A percentile compares a stretch with the other conserved stretches of the same genome.
phyloP scores from a whole-genome alignment of 768 basidiomycete species.

The Termitomyces titanicus region DNA sequence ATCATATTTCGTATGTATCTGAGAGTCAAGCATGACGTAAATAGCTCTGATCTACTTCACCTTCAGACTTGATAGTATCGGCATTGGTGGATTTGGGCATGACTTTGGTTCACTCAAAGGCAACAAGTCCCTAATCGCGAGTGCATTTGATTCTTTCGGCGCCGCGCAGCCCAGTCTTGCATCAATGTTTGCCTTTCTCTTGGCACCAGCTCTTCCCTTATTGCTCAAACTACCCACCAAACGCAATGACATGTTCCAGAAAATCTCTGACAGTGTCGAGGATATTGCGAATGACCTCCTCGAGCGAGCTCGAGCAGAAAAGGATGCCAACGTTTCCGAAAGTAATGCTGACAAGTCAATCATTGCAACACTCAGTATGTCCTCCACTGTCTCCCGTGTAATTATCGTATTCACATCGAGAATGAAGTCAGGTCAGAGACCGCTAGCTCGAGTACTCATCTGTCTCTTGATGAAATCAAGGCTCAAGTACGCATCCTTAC shows the following conservation, averaged over 20 bases:
- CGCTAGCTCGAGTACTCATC: constrained; percentile 16
- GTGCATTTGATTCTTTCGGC: constrained; percentile 27
- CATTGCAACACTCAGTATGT: constrained; percentile 21
- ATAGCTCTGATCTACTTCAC: neutral
- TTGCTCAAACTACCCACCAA: constrained; percentile 23
- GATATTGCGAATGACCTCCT: constrained; percentile 28
- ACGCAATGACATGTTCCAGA: constrained; percentile 17
- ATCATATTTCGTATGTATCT: constrained; percentile 34
- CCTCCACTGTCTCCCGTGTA: neutral
- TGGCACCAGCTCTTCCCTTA: constrained; percentile 24
- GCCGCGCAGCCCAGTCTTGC: constrained; percentile 13
- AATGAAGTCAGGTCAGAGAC: constrained; percentile 32
- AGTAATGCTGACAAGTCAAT: constrained; percentile 18
- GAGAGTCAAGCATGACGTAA: neutral
- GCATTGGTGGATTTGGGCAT: constrained; percentile 48
- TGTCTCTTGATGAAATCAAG: constrained; percentile 39
- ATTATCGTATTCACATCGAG: neutral
- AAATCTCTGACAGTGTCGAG: constrained; percentile 20
- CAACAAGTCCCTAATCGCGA: constrained; percentile 26
- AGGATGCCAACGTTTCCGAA: constrained; percentile 13
- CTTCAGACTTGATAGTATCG: constrained; percentile 43
- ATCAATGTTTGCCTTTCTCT: constrained; percentile 11
- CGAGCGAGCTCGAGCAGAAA: constrained; percentile 20
- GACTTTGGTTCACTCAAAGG: constrained; percentile 44
- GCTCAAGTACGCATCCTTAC: constrained; percentile 25